Conservation (phyloP, 345 rosid species). For the Hibiscus tridactylites region DNA sequence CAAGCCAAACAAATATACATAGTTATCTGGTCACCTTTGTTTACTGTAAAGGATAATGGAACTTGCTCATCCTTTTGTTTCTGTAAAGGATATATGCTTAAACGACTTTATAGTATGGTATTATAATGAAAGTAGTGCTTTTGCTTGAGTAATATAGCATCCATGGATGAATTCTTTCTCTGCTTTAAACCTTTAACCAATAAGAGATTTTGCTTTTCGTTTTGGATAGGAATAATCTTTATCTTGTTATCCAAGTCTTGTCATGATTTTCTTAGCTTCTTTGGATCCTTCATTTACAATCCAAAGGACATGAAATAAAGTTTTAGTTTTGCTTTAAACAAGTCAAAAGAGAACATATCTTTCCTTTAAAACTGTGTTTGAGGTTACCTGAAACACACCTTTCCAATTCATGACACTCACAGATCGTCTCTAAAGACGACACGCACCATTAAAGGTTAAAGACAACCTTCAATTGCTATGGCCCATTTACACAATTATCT, state of each 20-base stretch:
- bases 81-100: constrained; percentile 4
- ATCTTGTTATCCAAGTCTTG: background rate
- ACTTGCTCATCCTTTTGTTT: background rate
- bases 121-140: background rate
- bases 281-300: background rate
- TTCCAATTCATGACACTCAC: background rate
- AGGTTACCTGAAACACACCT: constrained; percentile 1
- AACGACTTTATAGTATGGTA: background rate
- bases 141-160: background rate
- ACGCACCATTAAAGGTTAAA: constrained; percentile 5
- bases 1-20: constrained; percentile 10
- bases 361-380: background rate
- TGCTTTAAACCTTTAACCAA: background rate
- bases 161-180: background rate
- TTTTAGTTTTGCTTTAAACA: background rate
- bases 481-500: constrained; percentile 14
- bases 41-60: constrained; percentile 6
- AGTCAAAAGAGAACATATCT: background rate
- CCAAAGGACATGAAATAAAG: background rate
- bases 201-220: background rate
- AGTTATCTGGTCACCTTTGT: constrained; percentile 1
- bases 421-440: constrained; percentile 1
- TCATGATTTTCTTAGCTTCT: background rate
- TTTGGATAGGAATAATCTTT: background rate
- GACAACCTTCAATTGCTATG: background rate